Conservation (phyloP, 345 rosid species). For the Raphanus raphanistrum region DNA sequence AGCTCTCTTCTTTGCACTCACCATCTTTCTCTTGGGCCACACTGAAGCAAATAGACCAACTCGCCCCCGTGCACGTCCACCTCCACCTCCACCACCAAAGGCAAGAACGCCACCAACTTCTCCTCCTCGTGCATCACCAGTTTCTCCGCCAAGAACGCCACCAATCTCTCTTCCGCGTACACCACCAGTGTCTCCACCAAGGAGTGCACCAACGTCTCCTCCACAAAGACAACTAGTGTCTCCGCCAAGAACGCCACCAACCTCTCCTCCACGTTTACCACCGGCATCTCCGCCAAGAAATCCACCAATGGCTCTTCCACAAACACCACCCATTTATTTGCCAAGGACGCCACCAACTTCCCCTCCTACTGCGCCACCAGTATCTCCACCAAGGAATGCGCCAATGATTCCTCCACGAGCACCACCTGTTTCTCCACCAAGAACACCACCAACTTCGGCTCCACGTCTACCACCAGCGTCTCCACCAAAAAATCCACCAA, state of each 20-base stretch:
- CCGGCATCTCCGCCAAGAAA: background rate
- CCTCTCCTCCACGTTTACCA: background rate
- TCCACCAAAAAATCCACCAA: background rate
- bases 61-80: background rate
- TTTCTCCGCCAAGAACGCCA: background rate
- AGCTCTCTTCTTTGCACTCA: constrained; percentile 9
- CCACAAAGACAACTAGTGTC: background rate
- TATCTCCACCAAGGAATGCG: background rate
- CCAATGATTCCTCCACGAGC: background rate
- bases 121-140: background rate
- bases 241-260: background rate
- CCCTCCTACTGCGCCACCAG: background rate
- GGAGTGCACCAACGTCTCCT: background rate
- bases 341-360: background rate
- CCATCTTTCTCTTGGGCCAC: background rate
- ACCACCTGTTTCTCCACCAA: background rate
- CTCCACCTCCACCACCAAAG: background rate
- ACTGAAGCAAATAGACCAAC: constrained; percentile 5
- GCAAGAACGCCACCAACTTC: background rate
- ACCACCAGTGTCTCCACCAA: background rate
- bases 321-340: background rate
- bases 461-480: background rate
- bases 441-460: background rate
- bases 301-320: background rate
- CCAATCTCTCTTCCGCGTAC: background rate